These are phyloP conservation scores for Camelina hispida DNA, from an alignment of 345 rosid genomes.

Conservation along the genomic window DNA sequence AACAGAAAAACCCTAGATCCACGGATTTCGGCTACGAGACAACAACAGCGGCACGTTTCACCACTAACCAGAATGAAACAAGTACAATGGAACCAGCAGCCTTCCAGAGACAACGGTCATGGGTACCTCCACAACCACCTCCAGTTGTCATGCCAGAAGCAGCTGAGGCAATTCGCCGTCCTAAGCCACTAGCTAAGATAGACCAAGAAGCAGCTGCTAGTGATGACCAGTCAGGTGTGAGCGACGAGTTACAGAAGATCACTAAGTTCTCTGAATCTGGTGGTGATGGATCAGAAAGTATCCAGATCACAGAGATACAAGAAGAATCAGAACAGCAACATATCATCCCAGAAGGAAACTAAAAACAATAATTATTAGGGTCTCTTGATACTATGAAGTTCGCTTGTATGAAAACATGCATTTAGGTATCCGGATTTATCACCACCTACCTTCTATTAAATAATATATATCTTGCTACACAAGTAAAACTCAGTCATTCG, in stretches of 20 bases:
- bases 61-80: conserved; percentile 46
- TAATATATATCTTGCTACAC: conserved; percentile 35
- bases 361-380: conserved; percentile 20
- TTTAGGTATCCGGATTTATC: conserved; percentile 29
- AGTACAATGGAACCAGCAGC: conserved; percentile 51
- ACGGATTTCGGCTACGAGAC: conserved; percentile 69
- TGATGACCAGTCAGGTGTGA: conserved; percentile 53
- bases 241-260: conserved; percentile 73
- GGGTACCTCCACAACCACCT: conserved; percentile 98
- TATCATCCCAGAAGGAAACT: conserved; percentile 45
- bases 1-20: conserved; percentile 64
- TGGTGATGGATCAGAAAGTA: conserved; percentile 46
- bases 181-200: conserved; percentile 60
- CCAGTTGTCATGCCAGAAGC: conserved; percentile 94
- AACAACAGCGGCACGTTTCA: conserved; percentile 45
- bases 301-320: conserved; percentile 58
- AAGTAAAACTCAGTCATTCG: conserved; percentile 29
- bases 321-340: conserved; percentile 56
- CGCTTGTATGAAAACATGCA: conserved; percentile 31
- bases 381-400: conserved; percentile 19
- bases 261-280: conserved; percentile 78
- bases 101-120: conserved; percentile 54
- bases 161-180: conserved; percentile 92
- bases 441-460: conserved; percentile 23
- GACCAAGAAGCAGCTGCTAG: conserved; percentile 51